Conservation (phyloP, 768 basidiomycete genomes). For the Sporobolomyces phaffii region DNA sequence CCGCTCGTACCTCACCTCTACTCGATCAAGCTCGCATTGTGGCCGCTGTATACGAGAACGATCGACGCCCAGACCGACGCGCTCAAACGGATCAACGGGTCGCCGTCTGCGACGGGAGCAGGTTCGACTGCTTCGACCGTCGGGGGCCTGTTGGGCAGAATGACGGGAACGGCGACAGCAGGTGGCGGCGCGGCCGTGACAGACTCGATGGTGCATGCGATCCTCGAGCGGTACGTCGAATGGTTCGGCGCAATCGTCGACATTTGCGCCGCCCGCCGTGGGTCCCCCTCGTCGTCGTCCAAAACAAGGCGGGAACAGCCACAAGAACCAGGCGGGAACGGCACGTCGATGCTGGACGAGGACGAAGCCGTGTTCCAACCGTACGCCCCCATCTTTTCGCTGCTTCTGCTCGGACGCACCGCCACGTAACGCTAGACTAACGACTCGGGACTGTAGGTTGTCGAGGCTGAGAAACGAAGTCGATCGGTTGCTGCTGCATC, state of each 20-base stretch:
- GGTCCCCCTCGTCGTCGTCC: too few relatives aligned
- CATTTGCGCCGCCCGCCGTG: conserved; percentile 51
- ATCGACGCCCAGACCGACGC: conserved; percentile 78
- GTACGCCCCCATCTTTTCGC: background rate
- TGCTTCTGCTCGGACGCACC: background rate
- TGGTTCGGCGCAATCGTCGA: conserved; percentile 78
- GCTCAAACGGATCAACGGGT: conserved; percentile 75
- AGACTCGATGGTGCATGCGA: conserved; percentile 60
- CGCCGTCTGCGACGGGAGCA: conserved; percentile 47
- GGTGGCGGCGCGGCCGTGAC: conserved; percentile 51
- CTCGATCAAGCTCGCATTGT: conserved; percentile 72
- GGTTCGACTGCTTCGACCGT: conserved; percentile 18
- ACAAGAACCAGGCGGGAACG: conserved; percentile 60
- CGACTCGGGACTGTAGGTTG: conserved; percentile 49
- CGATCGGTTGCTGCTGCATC: conserved; percentile 64
- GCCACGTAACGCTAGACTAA: too few relatives aligned
- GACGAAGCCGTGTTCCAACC: background rate
- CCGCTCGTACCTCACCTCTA: conserved; percentile 79
- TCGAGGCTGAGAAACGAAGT: conserved; percentile 78
- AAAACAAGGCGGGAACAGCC: background rate
- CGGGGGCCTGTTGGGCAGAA: conserved; percentile 55
- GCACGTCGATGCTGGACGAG: too few relatives aligned
- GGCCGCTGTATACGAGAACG: conserved; percentile 86
- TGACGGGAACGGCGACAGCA: conserved; percentile 52
- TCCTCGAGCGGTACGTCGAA: conserved; percentile 68